Base-by-base conservation (phyloP, 257 asterid species). In the Leonotis leonurus region DNA sequence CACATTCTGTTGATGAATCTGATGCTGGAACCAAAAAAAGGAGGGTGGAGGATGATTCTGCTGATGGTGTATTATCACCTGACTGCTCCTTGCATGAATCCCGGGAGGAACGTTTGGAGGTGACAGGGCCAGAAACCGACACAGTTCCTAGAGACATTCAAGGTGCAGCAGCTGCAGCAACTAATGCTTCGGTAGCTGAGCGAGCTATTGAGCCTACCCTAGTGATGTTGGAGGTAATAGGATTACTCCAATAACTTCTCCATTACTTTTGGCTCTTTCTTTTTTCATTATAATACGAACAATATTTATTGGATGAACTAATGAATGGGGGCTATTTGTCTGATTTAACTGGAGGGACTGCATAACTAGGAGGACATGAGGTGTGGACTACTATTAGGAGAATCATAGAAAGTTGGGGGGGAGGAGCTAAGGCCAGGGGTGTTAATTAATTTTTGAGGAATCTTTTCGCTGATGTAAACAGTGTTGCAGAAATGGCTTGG, bases 151-250 rank as follows among this genome's bases (percentile, higher is more conserved):
- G 85, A 69, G 97, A 81, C 72, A 66, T 75, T 78, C 91, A 73
- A 76, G 88, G 89, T 69, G 90, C 84, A 58, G 68, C 82, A 73
- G 79, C 81, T 66, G 89, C 73, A 48, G 77, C 94, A 46, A 75
- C 86, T 68, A 92, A 83, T 79, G 88, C 96, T 71, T 89, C 99
- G 56, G 82, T 81, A 49, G 87, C 97, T 46, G 99, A 93, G 83
- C 90, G 87, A 64, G 88, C 74, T 36, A 80, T 93, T 73, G 99
- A 93, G 76, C 96, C 99, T 45, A 84, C 97, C 43, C 94, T 93
- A 59, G 99, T 93, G 62, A 89, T 93, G 99, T 75, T 93, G 59
- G 99, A 93, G 97, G 99, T 89, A 85, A 72, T 50, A 58, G 49
- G 52, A 60, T 68, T 39, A 52, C 70, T 59, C 27, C 3, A 44